Evolutionary conservation across 306 rosid genomes (phyloP).

Genomic region (Cicer pinnatifidum): DNA sequence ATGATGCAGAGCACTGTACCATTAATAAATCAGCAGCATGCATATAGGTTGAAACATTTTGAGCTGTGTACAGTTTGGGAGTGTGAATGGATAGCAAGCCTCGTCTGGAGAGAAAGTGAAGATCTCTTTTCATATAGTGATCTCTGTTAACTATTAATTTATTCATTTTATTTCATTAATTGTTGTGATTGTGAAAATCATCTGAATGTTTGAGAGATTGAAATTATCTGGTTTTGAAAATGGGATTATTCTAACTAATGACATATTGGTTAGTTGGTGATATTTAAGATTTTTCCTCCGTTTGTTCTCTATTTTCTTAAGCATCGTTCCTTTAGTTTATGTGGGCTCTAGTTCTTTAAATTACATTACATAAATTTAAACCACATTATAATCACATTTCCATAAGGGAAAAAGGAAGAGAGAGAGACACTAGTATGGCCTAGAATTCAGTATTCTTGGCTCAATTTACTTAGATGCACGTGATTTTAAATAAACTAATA

Average conservation of each 20-base stretch:
- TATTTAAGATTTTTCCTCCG: too few species aligned
- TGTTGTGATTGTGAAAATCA: conserved; percentile 26
- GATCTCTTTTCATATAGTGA: conserved; percentile 35
- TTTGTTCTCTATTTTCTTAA: too few species aligned
- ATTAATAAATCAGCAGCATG: conserved; percentile 10
- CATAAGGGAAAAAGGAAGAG: too few species aligned
- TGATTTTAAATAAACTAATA: too few species aligned
- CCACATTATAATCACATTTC: too few species aligned
- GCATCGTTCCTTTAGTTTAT: too few species aligned
- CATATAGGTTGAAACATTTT: conserved; percentile 22
- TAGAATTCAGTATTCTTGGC: too few species aligned
- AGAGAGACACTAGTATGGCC: too few species aligned
- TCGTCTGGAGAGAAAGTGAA: conserved; percentile 37
- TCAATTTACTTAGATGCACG: too few species aligned
- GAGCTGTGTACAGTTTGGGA: conserved; percentile 47
- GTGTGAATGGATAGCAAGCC: conserved; percentile 33
- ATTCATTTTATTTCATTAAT: conserved; percentile 33
- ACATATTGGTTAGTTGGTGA: too few species aligned
- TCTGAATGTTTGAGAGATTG: conserved; percentile 3
- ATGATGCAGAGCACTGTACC: conserved; percentile 19
- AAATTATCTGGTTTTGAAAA: conserved; percentile 3
- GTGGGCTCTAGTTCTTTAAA: too few species aligned
- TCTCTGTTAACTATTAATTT: conserved; percentile 16
- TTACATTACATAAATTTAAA: too few species aligned
- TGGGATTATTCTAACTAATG: background rate